phyloP scores from a whole-genome alignment of 1,284 basidiomycete species.

The Papiliotrema laurentii region DNA sequence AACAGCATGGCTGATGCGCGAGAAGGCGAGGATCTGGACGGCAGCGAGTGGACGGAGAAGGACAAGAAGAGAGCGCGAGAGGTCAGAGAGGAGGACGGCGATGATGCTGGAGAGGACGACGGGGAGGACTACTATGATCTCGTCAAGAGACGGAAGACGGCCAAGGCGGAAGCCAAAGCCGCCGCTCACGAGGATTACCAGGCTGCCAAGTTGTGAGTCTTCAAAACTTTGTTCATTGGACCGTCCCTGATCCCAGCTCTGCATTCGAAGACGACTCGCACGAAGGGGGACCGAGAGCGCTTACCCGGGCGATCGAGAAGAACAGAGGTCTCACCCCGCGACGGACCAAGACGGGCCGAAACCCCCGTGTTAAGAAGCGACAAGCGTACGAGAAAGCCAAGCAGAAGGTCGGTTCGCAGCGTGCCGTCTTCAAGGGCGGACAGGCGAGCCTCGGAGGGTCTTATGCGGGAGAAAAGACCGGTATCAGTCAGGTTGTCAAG shows the following conservation, averaged over 20 bases:
- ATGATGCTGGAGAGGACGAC: constrained; percentile 49
- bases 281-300: constrained; percentile 68
- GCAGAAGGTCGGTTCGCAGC: constrained; percentile 80
- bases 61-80: constrained; percentile 51
- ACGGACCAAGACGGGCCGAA: constrained; percentile 77
- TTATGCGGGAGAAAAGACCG: constrained; percentile 57
- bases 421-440: constrained; percentile 83
- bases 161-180: constrained; percentile 72
- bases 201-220: constrained; percentile 60
- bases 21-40: constrained; percentile 48
- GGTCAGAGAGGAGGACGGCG: constrained; percentile 48
- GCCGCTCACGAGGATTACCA: constrained; percentile 67
- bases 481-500: constrained; percentile 84
- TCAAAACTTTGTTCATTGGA: no score
- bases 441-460: constrained; percentile 51
- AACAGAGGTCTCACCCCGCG: constrained; percentile 89
- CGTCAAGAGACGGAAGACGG: constrained; percentile 67
- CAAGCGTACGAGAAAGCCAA: constrained; percentile 88
- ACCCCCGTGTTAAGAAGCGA: constrained; percentile 93
- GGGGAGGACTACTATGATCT: constrained; percentile 71
- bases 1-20: constrained; percentile 41
- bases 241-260: constrained; percentile 54
- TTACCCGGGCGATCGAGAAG: constrained; percentile 82
- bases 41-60: constrained; percentile 50
- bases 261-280: constrained; percentile 53